phyloP scores from a whole-genome alignment of 2,329 filamentous ascomycete species.

The Fusarium setosum region DNA sequence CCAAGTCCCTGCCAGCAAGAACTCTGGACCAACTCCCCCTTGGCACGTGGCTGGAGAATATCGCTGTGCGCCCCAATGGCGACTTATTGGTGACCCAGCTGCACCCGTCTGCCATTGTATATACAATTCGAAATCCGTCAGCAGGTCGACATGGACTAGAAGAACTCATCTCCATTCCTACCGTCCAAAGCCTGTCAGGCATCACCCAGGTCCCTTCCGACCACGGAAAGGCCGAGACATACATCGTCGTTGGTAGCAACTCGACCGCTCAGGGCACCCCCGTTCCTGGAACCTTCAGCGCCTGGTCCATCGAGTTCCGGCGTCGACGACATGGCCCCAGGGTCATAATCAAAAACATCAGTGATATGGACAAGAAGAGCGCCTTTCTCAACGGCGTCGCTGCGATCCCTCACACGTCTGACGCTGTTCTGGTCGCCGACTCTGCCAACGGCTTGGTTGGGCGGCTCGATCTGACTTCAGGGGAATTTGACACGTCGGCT shows the following conservation, averaged over 20 bases:
- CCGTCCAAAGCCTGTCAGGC: constrained; percentile 28
- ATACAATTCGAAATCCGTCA: constrained; percentile 24
- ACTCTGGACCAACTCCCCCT: constrained; percentile 18
- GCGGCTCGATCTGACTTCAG: constrained; percentile 10
- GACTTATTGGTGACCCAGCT: constrained; percentile 30
- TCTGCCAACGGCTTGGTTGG: constrained; percentile 16
- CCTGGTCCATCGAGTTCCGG: constrained; percentile 23
- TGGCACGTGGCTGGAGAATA: constrained; percentile 35
- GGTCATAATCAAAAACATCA: constrained; percentile 20
- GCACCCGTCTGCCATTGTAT: constrained; percentile 23
- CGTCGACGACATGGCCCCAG: background rate
- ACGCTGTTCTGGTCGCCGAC: constrained; percentile 23
- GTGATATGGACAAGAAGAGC: constrained; percentile 16
- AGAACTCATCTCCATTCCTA: constrained; percentile 28
- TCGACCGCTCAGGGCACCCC: constrained; percentile 10
- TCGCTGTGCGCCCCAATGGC: constrained; percentile 30
- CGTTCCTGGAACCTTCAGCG: constrained; percentile 20
- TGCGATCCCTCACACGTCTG: constrained; percentile 5
- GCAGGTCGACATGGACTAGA: background rate
- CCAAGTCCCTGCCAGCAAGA: constrained; percentile 15
- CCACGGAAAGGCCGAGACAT: constrained; percentile 9
- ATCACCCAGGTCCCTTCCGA: constrained; percentile 19
- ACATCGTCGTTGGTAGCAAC: constrained; percentile 32
- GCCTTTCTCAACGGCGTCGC: constrained; percentile 24
- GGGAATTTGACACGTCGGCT: constrained; percentile 11